A percentile compares a stretch with the other conserved stretches of the same genome.
phyloP scores from a whole-genome alignment of 768 basidiomycete genomes.

The Russula vinacea region DNA sequence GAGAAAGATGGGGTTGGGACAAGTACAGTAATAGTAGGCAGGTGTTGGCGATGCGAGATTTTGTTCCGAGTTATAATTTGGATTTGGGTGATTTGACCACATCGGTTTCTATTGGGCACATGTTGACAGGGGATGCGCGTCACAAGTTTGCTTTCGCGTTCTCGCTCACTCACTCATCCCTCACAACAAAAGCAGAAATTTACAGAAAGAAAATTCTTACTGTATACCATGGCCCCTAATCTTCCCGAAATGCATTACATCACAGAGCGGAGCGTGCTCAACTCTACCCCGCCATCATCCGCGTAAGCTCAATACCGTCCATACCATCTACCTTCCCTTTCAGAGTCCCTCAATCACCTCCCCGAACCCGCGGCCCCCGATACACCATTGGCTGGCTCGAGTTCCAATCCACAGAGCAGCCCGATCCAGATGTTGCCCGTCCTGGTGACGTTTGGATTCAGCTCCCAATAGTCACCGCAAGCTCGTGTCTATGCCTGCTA shows the following conservation, averaged over 20 bases:
- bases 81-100: background rate
- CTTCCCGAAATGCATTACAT: constrained; percentile 24
- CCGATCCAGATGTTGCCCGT: constrained; percentile 23
- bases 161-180: background rate
- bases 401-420: constrained; percentile 23
- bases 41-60: background rate
- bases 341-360: constrained; percentile 9
- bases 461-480: constrained; percentile 23
- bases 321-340: constrained; percentile 21
- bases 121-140: background rate
- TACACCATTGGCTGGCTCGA: constrained; percentile 24
- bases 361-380: constrained; percentile 19
- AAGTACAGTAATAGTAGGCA: background rate
- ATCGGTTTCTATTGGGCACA: too few relatives aligned
- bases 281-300: constrained; percentile 14
- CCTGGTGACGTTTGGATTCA: constrained; percentile 27
- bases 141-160: background rate
- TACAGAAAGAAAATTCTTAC: background rate
- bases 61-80: background rate
- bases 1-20: constrained; percentile 2
- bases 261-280: constrained; percentile 22
- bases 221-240: background rate
- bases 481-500: constrained; percentile 26
- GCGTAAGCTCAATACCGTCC: constrained; percentile 14
- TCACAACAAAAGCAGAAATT: background rate